These are phyloP conservation scores for Royoungia palumana DNA, from an alignment of 768 basidiomycete genomes.

Conservation along the genomic window DNA sequence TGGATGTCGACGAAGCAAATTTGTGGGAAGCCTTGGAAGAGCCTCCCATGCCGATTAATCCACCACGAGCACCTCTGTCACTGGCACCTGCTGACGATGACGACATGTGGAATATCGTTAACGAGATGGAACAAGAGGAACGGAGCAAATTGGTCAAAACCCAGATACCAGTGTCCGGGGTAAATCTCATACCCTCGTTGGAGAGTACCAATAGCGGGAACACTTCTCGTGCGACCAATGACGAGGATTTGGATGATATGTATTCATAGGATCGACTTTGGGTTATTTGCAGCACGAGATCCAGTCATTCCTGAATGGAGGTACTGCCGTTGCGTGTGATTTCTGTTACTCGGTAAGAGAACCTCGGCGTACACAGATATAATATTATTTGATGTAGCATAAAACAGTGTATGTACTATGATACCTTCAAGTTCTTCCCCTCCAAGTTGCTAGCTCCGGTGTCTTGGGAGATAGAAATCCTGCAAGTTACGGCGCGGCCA, in stretches of 20 bases:
- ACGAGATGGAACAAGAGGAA: constrained; percentile 46
- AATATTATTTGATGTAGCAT: no score
- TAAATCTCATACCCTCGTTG: constrained; percentile 13
- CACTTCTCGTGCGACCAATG: constrained; percentile 32
- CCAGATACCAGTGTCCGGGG: constrained; percentile 26
- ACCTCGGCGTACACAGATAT: no score
- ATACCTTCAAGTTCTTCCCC: no score
- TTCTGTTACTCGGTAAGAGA: no score
- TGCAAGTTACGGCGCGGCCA: no score
- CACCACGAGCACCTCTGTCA: constrained; percentile 2
- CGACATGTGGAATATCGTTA: constrained; percentile 71
- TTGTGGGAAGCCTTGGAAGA: constrained; percentile 33
- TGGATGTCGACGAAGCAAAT: constrained; percentile 39
- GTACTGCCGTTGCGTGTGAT: no score
- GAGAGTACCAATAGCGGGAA: constrained; percentile 8
- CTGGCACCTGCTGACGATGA: constrained; percentile 44
- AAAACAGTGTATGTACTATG: no score
- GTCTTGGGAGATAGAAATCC: no score
- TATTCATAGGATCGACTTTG: constrained; percentile 38
- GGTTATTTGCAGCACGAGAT: no score
- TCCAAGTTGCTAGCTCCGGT: no score
- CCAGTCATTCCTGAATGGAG: no score
- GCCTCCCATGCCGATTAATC: background rate
- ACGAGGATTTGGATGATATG: constrained; percentile 65
- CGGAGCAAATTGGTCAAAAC: constrained; percentile 2